phyloP scores from a whole-genome alignment of 495 filamentous ascomycete genomes.

The Podospora fimiseda region DNA sequence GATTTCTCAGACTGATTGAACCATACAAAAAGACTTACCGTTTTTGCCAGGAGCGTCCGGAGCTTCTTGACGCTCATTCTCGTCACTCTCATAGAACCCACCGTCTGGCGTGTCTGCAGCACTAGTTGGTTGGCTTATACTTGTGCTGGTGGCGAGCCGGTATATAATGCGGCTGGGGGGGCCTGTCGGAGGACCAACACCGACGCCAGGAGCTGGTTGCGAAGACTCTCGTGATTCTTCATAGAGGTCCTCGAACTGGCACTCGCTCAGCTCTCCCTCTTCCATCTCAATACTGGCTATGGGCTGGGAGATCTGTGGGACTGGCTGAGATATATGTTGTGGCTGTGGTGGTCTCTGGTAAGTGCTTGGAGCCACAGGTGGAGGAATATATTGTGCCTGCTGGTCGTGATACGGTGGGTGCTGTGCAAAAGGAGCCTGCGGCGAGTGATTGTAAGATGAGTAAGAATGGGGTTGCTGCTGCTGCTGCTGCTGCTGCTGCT shows the following conservation, averaged over 20 bases:
- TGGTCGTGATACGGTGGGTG: neutral
- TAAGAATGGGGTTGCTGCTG: neutral
- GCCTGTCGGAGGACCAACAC: neutral
- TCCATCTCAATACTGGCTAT: constrained; percentile 41
- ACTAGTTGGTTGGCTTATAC: constrained; percentile 15
- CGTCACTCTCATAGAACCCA: constrained; percentile 26
- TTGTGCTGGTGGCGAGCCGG: constrained; percentile 2
- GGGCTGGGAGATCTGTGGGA: constrained; percentile 7
- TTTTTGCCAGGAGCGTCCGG: constrained; percentile 2
- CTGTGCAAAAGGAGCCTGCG: neutral
- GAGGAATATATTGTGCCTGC: neutral
- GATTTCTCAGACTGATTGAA: neutral
- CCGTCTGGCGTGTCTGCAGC: constrained; percentile 24
- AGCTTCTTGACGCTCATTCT: constrained; percentile 18
- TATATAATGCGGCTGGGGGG: neutral
- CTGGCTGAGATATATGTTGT: constrained; percentile 7
- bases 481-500: no score
- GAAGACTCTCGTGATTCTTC: constrained; percentile 24
- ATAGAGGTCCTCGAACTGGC: constrained; percentile 47
- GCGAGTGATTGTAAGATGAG: neutral
- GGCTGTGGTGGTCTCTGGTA: neutral
- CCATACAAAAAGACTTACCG: neutral
- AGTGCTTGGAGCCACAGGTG: neutral
- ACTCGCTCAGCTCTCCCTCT: constrained; percentile 71
- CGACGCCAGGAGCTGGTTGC: constrained; percentile 5